Conservation (phyloP, 192 early-diverging fungal genomes). For the Coemansia sp. region DNA sequence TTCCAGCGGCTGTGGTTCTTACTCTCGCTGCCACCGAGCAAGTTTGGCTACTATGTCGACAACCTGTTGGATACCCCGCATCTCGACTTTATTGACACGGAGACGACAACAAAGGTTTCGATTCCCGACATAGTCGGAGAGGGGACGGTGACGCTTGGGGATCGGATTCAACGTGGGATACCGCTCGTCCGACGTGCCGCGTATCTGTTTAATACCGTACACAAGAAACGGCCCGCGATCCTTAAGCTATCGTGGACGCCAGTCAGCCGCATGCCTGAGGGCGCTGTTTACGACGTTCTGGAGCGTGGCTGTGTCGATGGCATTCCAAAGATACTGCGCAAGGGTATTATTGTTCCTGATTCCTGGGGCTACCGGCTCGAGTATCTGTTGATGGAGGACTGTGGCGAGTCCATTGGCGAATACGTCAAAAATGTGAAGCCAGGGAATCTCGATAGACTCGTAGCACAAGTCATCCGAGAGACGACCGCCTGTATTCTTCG, state of each 20-base stretch:
- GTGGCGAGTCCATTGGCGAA: neutral
- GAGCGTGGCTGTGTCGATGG: neutral
- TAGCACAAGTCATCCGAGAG: neutral
- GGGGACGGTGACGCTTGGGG: neutral
- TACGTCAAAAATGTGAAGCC: neutral
- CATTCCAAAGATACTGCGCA: neutral
- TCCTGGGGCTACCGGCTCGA: constrained; percentile 7
- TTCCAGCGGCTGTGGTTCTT: neutral
- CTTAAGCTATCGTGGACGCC: constrained; percentile 8
- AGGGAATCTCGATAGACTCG: neutral
- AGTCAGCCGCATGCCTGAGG: neutral
- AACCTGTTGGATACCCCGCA: neutral
- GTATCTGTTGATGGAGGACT: constrained; percentile 8
- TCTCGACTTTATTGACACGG: neutral
- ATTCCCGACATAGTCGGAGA: neutral
- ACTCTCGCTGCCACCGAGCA: neutral
- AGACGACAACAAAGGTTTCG: neutral
- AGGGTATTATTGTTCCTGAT: neutral
- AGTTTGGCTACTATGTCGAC: neutral
- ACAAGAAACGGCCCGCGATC: neutral
- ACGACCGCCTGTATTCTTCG: neutral
- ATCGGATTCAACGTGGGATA: neutral
- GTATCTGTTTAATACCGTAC: neutral
- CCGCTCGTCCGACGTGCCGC: neutral
- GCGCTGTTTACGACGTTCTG: constrained; percentile 9